Base-by-base conservation (phyloP, 148 eudicot species). In the Polygonum maritimum region DNA sequence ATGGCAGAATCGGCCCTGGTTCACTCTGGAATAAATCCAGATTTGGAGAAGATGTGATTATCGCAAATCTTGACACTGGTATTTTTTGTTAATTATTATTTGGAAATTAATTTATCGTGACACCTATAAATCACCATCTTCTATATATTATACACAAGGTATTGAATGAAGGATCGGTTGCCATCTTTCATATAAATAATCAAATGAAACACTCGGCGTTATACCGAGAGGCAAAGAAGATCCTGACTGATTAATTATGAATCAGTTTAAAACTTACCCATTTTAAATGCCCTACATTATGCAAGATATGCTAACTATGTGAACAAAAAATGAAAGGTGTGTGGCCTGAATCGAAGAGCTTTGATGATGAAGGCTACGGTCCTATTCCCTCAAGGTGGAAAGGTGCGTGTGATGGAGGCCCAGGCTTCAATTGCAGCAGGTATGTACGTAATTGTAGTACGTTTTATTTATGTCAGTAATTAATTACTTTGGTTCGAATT, bases 331-430 rank as follows among this genome's bases (percentile, higher is more conserved):
- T 57, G 26, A 0, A 33, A 91, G 97, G 97, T 79, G 91, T 86
- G 16, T 91, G 93, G 93, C 93, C 97, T 15, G 93, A 88, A 79
- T 88, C 97, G 19, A 44, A 82, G 77, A 91, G 93, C 81, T 91
- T 91, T 60, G 79, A 80, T 45, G 91, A 85, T 38, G 0, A 3
- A 31, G 47, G 84, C 14, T 79, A 76, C 16, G 91, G 88, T 14
- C 85, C 88, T 1, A 80, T 91, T 86, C 97, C 97, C 7, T 73
- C 89, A 5, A 89, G 78, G 78, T 92, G 97, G 93, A 91, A 85
- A 77, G 93, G 93, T 45, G 74, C 48, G 15, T 89, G 93, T 73
- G 81, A 87, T 33, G 60, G 73, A 14, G 75, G 80, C 49, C 80
- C 72, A 40, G 36, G 7, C 74, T 62, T 71, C 74, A 39, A 71